Evolutionary conservation across 805 yeast genomes (phyloP), one percentile per base, ranked within the genome.

Genomic region (Lipomyces kockii): DNA sequence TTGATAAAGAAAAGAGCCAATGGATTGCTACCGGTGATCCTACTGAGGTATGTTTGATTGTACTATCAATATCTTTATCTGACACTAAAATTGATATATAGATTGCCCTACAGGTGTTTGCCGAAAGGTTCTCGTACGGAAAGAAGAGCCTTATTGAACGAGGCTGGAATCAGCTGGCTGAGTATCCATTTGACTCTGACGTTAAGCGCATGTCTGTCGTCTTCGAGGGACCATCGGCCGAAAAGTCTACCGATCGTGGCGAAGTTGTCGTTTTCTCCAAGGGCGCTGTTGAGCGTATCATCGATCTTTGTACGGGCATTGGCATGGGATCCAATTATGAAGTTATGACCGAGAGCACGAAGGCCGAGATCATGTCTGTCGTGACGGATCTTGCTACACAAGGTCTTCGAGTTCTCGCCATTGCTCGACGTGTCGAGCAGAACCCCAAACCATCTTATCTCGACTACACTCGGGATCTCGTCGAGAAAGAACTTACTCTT

Each of bases 11-110:
- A 27, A 82, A 80, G 20, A 83, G 83, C 37, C 77, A 79, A 22
- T 91, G 96, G 96, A 85, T 84, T 72, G 92, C 92, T 9, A 88
- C 87, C 75, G 97, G 97, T 67, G 97, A 91, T 76, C 94, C 97
- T 54, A 91, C 97, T 2, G 97, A 91, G 68, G 65, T 61, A 62
- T 12, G 55, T 37, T 27, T 46, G 20, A 25, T n/a, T 20, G n/a
- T 3, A 6, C n/a, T 14, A 12, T 20, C 9, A 8, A 8, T 29
- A 25, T 17, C 9, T 39, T n/a, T 8, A 9, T 20, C 20, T 7
- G 22, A 52, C 12, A 59, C 58, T 43, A 43, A n/a, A n/a, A 37
- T 25, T 39, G 17, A 11, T 22, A 27, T 17, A 22, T 57, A 64
- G 80, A 87, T 89, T 74, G 96, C 97, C 2, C 88, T 91, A 69